Conservation (phyloP, 2,329 filamentous ascomycete genomes). For the Plectosphaerella sp. region DNA sequence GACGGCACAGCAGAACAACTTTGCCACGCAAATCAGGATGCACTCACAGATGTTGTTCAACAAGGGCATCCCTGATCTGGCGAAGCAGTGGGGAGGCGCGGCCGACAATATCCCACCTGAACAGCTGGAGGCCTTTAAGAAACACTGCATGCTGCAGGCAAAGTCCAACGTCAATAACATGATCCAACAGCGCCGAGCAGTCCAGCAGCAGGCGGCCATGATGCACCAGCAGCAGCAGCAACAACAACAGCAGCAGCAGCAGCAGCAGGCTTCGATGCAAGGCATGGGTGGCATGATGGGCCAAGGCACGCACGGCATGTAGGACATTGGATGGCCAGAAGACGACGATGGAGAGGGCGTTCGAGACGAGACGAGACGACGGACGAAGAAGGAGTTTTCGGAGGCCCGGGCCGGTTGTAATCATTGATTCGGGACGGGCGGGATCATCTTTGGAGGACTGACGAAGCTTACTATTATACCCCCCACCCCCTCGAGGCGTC, state of each 20-base stretch:
- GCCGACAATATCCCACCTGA: slow-evolving; percentile 42
- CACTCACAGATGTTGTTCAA: slow-evolving; percentile 33
- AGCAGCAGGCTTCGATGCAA: slow-evolving; percentile 36
- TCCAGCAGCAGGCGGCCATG: not conserved
- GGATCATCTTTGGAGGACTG: no score
- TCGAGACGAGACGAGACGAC: no score
- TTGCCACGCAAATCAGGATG: slow-evolving; percentile 24
- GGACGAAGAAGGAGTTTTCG: no score
- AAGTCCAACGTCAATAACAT: slow-evolving; percentile 26
- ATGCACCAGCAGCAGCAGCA: slow-evolving; percentile 36
- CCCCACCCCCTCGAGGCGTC: no score
- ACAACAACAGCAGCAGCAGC: slow-evolving; percentile 19
- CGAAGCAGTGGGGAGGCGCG: slow-evolving; percentile 31
- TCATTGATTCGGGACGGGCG: no score
- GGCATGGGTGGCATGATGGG: slow-evolving; percentile 53
- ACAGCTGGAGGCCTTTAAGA: slow-evolving; percentile 37
- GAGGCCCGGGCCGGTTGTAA: no score
- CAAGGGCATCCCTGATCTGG: slow-evolving; percentile 28
- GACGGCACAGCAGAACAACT: slow-evolving; percentile 13
- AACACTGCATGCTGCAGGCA: slow-evolving; percentile 33
- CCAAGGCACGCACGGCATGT: slow-evolving; percentile 38
- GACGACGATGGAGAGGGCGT: not conserved
- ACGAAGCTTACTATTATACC: no score
- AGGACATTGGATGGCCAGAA: slow-evolving; percentile 8
- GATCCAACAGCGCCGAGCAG: slow-evolving; percentile 23